Evolutionary conservation across 305 asterid genomes (phyloP), one percentile per base, ranked within the genome.

Genomic region (Fraxinus floribunda): DNA sequence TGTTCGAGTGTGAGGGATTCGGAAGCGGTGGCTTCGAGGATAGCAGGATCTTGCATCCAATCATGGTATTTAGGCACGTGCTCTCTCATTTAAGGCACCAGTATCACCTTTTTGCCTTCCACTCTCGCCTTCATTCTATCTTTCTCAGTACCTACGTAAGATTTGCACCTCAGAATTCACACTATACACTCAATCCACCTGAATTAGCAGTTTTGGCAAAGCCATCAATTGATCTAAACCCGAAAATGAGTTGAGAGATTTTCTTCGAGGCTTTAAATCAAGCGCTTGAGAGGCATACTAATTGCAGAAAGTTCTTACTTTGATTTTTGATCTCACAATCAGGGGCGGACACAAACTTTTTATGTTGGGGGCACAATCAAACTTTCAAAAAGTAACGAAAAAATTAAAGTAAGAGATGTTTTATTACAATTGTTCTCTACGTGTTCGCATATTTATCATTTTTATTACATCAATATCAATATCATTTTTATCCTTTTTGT

Each of bases 11-110:
- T 89, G 46, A 95, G 95, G 1, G 96, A 97, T 86, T 95, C 99
- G 4, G 99, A 95, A 4, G 93, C 99, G 4, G 99, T 95, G 73
- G 99, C 97, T 86, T 91, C 91, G 10, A 94, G 98, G 72, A 93
- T 93, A 73, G 92, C 84, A 22, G 92, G 91, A 82, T 95, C 94
- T 84, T 94, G 99, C 99, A 95, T 95, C 99, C 99, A 95, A 11
- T 62, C 84, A 86, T 95, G 99, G 90, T 95, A 95, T 89, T 84
- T 89, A 1, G 88, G 92, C 41, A 95, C 99, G 79, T 95, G 99
- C 46, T 93, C 97, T 87, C 88, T 92, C 98, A 94, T 92, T 88
- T 95, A 95, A 3, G 98, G 97, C 13, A 92, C 99, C 73, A 95
- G 83, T 70, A 90, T 86, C 87, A 92, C 97, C 88, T 87, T 95